Conservation (phyloP, 345 rosid genomes). For the Arabidopsis thaliana region TAIR10.1 NC_003071.7:9695001-9695500, state of each 20-base stretch:
- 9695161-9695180: background rate
- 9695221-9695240: background rate
- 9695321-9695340: background rate
- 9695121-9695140: background rate
- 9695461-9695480: slow-evolving; percentile 2
- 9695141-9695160: background rate
- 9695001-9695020: too few species aligned
- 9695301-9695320: background rate
- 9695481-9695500: background rate
- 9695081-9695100: background rate
- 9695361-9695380: background rate
- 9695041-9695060: background rate
- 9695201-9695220: background rate
- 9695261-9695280: background rate
- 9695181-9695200: background rate
- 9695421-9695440: background rate
- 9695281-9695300: background rate
- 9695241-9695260: background rate
- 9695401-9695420: background rate
- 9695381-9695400: background rate
- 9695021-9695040: background rate
- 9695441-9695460: background rate
- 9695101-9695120: too few species aligned
- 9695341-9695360: background rate
- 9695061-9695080: background rate